A percentile compares a stretch with the other conserved stretches of the same genome.
Evolutionary conservation across 139 green algal species (phyloP).

Genomic region (Chlorella sp.): DNA sequence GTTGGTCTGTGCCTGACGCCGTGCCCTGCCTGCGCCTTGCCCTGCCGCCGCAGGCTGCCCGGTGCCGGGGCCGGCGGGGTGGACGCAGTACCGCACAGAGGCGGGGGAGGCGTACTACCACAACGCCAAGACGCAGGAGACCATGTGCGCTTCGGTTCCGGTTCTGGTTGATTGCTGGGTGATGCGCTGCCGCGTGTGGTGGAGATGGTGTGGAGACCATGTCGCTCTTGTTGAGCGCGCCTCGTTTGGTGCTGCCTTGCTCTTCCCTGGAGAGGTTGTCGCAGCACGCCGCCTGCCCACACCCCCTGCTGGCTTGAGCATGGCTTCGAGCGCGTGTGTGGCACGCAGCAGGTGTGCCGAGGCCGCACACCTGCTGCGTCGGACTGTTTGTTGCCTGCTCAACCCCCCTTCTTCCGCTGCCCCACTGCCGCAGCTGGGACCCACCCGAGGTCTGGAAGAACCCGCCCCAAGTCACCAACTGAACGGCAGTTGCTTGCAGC

Average conservation of each 20-base stretch:
- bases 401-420: background rate
- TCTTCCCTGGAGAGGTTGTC: background rate
- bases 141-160: too few species aligned
- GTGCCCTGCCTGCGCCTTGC: too few species aligned
- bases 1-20: too few species aligned
- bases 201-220: background rate
- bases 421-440: conserved; percentile 9
- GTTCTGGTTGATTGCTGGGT: too few species aligned
- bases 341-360: too few species aligned
- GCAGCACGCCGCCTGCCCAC: background rate
- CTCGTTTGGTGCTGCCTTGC: background rate
- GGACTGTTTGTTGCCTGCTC: too few species aligned
- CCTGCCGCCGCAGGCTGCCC: conserved; percentile 64
- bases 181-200: background rate
- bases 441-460: conserved; percentile 13
- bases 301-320: background rate
- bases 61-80: conserved; percentile 73
- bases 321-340: too few species aligned
- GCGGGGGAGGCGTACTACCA: conserved; percentile 77
- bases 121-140: conserved; percentile 52
- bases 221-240: background rate
- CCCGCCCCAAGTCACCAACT: background rate
- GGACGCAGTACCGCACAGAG: conserved; percentile 50
- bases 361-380: too few species aligned
- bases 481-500: too few species aligned